Evolutionary conservation across 169 alveolate species (phyloP).

Genomic region (Plasmodium inui): DNA sequence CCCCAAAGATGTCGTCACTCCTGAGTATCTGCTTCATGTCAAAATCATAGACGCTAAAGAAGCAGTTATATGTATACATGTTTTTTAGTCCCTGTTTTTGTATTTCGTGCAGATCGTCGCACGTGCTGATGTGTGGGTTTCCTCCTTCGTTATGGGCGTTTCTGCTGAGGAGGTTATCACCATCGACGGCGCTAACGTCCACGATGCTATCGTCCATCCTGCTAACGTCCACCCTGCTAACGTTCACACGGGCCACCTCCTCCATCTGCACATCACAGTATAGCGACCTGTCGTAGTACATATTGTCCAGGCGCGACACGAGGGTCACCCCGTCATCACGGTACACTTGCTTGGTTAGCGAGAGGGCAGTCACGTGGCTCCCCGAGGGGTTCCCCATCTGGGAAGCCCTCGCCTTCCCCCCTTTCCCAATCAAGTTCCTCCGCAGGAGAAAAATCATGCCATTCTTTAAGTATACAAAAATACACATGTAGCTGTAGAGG

Average conservation of each 20-base stretch:
- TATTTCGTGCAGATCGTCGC: slow-evolving; percentile 19
- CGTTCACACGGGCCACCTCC: background rate
- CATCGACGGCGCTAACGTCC: background rate
- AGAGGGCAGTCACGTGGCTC: background rate
- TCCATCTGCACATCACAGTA: slow-evolving; percentile 21
- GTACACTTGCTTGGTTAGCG: slow-evolving; percentile 4
- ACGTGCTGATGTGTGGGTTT: background rate
- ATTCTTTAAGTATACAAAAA: slow-evolving; percentile 37
- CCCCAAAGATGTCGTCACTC: background rate
- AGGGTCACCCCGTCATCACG: slow-evolving; percentile 43
- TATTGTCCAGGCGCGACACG: slow-evolving; percentile 32
- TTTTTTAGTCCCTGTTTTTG: slow-evolving; percentile 46
- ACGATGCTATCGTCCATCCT: background rate
- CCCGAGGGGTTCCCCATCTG: background rate
- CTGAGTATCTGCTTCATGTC: slow-evolving; percentile 3
- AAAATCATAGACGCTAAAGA: slow-evolving; percentile 41
- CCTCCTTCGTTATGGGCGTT: background rate
- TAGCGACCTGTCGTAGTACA: slow-evolving; percentile 6
- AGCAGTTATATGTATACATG: background rate
- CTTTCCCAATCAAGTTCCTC: slow-evolving; percentile 17
- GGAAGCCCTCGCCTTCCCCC: background rate
- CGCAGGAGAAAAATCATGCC: slow-evolving; percentile 39
- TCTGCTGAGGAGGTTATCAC: background rate
- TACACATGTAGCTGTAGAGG: slow-evolving; percentile 53
- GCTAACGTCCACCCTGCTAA: background rate